A percentile compares a stretch with the other conserved stretches of the same genome.
phyloP scores from a whole-genome alignment of 2,329 filamentous ascomycete species.

The Emergomyces pasteurianus region DNA sequence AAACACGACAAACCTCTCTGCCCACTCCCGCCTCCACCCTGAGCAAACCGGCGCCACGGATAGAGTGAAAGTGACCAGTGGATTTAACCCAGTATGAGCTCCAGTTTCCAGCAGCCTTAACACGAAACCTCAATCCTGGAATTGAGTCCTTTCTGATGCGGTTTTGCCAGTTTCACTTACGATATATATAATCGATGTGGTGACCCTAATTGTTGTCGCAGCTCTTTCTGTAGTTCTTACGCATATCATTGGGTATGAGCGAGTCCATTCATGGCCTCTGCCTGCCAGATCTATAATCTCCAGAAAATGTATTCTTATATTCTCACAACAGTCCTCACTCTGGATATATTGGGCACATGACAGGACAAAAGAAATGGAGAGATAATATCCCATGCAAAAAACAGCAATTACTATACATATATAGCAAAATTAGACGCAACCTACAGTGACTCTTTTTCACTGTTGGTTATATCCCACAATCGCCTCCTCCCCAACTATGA shows the following conservation, averaged over 20 bases:
- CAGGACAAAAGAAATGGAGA: background rate
- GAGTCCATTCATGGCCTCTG: background rate
- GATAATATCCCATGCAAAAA: background rate
- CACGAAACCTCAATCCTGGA: too few relatives aligned
- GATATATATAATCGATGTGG: too few relatives aligned
- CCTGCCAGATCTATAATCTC: background rate
- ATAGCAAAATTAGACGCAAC: background rate
- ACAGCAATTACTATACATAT: background rate
- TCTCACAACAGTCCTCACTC: background rate
- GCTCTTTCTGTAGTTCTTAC: background rate
- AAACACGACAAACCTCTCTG: too few relatives aligned
- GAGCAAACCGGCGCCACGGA: too few relatives aligned
- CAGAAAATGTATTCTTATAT: too few relatives aligned
- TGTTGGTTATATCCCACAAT: background rate
- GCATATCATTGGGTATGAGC: background rate
- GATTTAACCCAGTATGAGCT: too few relatives aligned
- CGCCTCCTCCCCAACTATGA: constrained; percentile 7
- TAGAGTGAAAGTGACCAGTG: too few relatives aligned
- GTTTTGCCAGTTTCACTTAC: too few relatives aligned
- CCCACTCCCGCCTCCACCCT: too few relatives aligned
- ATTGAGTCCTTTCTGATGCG: too few relatives aligned
- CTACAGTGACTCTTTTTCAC: background rate
- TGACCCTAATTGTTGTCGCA: background rate
- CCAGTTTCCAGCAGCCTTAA: too few relatives aligned
- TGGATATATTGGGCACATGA: background rate